A percentile compares a stretch with the other conserved stretches of the same genome.
phyloP scores from a whole-genome alignment of 768 basidiomycete species.

The Boletus eberwhitei region DNA sequence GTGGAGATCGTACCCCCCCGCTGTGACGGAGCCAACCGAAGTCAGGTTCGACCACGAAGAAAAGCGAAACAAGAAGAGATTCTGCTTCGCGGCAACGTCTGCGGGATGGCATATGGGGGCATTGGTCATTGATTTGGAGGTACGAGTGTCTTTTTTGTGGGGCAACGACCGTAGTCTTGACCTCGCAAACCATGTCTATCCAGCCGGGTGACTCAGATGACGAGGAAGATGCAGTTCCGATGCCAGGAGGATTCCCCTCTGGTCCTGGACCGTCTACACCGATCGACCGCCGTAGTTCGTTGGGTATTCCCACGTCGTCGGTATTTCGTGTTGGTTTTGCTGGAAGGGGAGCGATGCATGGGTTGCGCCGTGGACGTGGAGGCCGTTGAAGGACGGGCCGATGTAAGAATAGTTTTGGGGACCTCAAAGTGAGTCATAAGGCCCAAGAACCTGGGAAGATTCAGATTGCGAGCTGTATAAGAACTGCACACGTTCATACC shows the following conservation, averaged over 20 bases:
- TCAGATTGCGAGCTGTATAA: background rate
- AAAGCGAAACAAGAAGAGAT: conserved; percentile 51
- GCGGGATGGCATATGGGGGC: conserved; percentile 93
- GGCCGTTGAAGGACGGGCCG: conserved; percentile 10
- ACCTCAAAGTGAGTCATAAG: conserved; percentile 14
- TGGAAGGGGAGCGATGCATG: conserved; percentile 44
- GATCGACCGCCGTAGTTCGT: conserved; percentile 10
- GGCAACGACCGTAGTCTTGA: background rate
- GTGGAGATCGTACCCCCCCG: conserved; percentile 30
- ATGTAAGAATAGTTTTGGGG: conserved; percentile 9
- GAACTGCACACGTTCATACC: background rate
- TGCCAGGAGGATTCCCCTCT: conserved; percentile 36
- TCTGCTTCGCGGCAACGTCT: conserved; percentile 78
- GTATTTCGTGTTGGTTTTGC: conserved; percentile 58
- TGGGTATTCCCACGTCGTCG: conserved; percentile 13
- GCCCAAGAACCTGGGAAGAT: conserved; percentile 13
- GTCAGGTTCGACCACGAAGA: conserved; percentile 67
- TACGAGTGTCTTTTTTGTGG: conserved; percentile 23
- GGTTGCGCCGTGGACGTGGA: conserved; percentile 19
- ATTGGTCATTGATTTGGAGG: conserved; percentile 81
- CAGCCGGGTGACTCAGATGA: conserved; percentile 36
- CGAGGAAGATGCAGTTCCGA: conserved; percentile 28
- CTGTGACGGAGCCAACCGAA: conserved; percentile 58
- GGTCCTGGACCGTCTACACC: conserved; percentile 13
- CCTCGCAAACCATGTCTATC: background rate